Percentiles rank a stretch among this genome's conserved stretches.
Evolutionary conservation across 352 stramenopile species (phyloP).

Genomic region (Phytophthora multivora): DNA sequence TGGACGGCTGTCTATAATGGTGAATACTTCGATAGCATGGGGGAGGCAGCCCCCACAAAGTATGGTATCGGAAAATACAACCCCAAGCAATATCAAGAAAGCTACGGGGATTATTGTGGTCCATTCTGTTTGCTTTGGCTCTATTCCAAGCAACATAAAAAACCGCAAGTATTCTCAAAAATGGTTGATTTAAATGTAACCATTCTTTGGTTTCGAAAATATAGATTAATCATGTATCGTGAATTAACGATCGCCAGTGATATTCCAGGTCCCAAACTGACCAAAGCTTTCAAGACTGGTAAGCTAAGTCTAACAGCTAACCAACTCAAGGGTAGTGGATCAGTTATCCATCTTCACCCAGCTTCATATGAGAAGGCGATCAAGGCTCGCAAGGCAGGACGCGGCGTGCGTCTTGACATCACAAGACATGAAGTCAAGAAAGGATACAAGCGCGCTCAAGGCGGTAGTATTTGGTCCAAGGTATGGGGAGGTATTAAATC

Average conservation of each 20-base stretch:
- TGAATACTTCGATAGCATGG: constrained; percentile 22
- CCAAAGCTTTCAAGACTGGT: constrained; percentile 6
- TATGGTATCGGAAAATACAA: constrained; percentile 19
- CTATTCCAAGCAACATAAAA: constrained; percentile 23
- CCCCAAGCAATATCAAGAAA: constrained; percentile 19
- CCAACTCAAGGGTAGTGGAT: too few species aligned
- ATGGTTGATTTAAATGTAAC: constrained; percentile 27
- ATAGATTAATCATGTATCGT: neutral
- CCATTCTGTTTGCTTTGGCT: constrained; percentile 14
- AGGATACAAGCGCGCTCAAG: too few species aligned
- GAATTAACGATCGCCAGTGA: too few species aligned
- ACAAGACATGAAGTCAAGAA: too few species aligned
- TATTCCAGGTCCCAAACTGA: too few species aligned
- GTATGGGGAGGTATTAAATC: constrained; percentile 22
- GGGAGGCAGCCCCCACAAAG: constrained; percentile 13
- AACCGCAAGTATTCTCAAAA: constrained; percentile 5
- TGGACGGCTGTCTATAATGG: constrained; percentile 10
- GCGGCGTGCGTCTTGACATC: constrained; percentile 4
- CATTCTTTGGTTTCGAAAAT: too few species aligned
- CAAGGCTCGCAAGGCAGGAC: too few species aligned
- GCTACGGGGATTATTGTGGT: constrained; percentile 18
- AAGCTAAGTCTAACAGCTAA: too few species aligned
- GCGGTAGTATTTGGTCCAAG: constrained; percentile 19
- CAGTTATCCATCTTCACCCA: too few species aligned
- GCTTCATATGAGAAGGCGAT: too few species aligned